Percentiles rank a stretch among this genome's conserved stretches.
These are phyloP conservation scores for Extremus antarcticus DNA, from an alignment of 495 filamentous ascomycete species.

Conservation along the genomic window DNA sequence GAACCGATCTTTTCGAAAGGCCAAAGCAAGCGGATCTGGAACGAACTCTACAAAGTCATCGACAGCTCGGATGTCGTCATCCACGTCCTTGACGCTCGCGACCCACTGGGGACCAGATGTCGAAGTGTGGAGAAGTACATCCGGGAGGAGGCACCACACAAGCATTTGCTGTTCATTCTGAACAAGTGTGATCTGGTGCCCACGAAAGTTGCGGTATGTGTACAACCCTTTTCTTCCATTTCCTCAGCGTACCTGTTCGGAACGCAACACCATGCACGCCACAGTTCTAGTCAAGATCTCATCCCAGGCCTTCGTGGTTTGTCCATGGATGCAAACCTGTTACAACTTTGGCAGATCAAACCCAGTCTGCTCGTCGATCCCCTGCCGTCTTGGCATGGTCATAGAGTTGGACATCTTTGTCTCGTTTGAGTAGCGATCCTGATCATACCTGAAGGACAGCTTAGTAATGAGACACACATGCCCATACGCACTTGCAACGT, in stretches of 20 bases:
- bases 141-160: slow-evolving; percentile 82
- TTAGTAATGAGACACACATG: slow-evolving; percentile 99
- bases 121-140: slow-evolving; percentile 90
- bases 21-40: slow-evolving; percentile 91
- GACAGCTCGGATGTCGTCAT: slow-evolving; percentile 33
- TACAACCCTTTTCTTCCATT: slow-evolving; percentile 7
- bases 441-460: slow-evolving; percentile 63
- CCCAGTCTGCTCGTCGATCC: slow-evolving; percentile 22
- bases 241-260: slow-evolving; percentile 5
- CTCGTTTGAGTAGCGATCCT: slow-evolving; percentile 83
- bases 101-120: slow-evolving; percentile 39
- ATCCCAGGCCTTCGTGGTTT: slow-evolving; percentile 29
- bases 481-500: slow-evolving; percentile 3
- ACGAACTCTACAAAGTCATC: slow-evolving; percentile 80
- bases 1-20: slow-evolving; percentile 92
- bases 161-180: slow-evolving; percentile 82
- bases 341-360: slow-evolving; percentile 95
- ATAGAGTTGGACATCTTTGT: slow-evolving; percentile 34
- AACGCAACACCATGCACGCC: slow-evolving; percentile 11
- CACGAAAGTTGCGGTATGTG: slow-evolving; percentile 83
- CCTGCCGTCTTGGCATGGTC: slow-evolving; percentile 72
- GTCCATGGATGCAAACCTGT: slow-evolving; percentile 73
- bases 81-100: slow-evolving; percentile 33
- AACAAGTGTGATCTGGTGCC: slow-evolving; percentile 98
- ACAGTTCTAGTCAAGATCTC: slow-evolving; percentile 74